Base-by-base conservation (phyloP, 192 early-diverging fungal species). In the Coemansia sp. region DNA sequence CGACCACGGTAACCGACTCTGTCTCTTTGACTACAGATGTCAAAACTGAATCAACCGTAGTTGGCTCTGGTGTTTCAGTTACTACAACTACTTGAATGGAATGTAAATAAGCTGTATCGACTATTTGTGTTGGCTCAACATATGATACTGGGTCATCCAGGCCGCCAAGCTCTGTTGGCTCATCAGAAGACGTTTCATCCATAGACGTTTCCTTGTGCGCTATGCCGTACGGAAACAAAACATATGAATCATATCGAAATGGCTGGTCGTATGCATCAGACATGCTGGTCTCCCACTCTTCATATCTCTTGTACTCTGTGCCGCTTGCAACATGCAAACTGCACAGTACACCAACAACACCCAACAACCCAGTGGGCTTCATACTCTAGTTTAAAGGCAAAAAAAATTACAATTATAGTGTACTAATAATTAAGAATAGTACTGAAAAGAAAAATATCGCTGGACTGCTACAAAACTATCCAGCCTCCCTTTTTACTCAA, bases 131-230 rank as follows among this genome's bases (percentile, higher is more conserved):
- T 45, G 43, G 22, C 32, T 57, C 25, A 24, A 41, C 57, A 21
- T 38, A 19, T 19, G 19, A 49, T 22, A 49, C n/a, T 49, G 17
- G 15, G n/a, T 57, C 55, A 4, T 57, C 55, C 15, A 57, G 55
- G 15, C 15, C 27, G 3, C 55, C 55, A 5, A 57, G 55, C 55
- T 57, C 55, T 19, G 35, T 57, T 19, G n/a, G 29, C 17, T 57
- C 35, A 0, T 19, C 29, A 37, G 41, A 43, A 0, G 41, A 11
- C 4, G 53, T 8, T n/a, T 64, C 50, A 10, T 19, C n/a, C 21
- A 35, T 41, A 0, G 62, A 64, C 15, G 62, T 64, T n/a, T 52
- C 62, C 23, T 64, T 64, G 5, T 38, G 37, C 1, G 62, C 62
- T 15, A 64, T 50, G 12, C 47, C 59, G n/a, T 29, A 25, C 11